Percentiles rank a stretch among this genome's conserved stretches.
phyloP scores from a whole-genome alignment of 2,329 filamentous ascomycete species.

The Exophiala sp. region DNA sequence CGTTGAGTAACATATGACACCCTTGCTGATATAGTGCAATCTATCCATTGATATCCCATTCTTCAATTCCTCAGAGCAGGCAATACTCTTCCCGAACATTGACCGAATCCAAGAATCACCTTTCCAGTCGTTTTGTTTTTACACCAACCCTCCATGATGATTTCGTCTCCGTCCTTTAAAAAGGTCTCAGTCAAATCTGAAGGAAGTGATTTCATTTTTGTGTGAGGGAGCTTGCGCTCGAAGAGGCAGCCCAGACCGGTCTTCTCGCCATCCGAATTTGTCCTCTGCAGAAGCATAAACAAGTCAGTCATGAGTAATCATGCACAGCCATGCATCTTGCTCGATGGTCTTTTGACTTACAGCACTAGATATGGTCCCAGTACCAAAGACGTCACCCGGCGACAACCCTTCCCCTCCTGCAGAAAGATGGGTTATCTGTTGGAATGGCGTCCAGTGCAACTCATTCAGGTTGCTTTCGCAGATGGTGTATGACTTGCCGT shows the following conservation, averaged over 20 bases:
- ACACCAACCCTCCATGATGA: conserved; percentile 10
- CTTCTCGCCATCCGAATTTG: conserved; percentile 10
- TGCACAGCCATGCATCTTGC: not conserved
- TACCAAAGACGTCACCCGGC: conserved; percentile 29
- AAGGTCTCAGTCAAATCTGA: conserved; percentile 9
- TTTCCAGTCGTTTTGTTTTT: conserved; percentile 4
- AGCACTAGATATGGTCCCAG: conserved; percentile 26
- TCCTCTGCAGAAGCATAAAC: not conserved
- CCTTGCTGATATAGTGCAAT: too few relatives aligned
- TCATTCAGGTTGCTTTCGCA: conserved; percentile 27
- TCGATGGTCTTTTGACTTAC: conserved; percentile 1
- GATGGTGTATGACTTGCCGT: conserved; percentile 23
- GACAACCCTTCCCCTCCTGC: conserved; percentile 26
- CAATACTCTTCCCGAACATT: conserved; percentile 12
- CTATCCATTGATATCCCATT: too few relatives aligned
- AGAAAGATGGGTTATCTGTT: conserved; percentile 25
- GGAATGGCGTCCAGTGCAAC: conserved; percentile 30
- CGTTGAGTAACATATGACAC: too few relatives aligned
- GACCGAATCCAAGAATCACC: conserved; percentile 10
- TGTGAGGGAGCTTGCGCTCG: conserved; percentile 8
- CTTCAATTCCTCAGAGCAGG: conserved; percentile 2
- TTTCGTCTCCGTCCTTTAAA: conserved; percentile 17
- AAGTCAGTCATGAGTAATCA: not conserved
- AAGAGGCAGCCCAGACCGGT: conserved; percentile 15
- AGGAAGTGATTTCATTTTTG: conserved; percentile 1